These are phyloP conservation scores for Knufia petricola DNA, from an alignment of 2,329 filamentous ascomycete genomes.

Conservation along the genomic window DNA sequence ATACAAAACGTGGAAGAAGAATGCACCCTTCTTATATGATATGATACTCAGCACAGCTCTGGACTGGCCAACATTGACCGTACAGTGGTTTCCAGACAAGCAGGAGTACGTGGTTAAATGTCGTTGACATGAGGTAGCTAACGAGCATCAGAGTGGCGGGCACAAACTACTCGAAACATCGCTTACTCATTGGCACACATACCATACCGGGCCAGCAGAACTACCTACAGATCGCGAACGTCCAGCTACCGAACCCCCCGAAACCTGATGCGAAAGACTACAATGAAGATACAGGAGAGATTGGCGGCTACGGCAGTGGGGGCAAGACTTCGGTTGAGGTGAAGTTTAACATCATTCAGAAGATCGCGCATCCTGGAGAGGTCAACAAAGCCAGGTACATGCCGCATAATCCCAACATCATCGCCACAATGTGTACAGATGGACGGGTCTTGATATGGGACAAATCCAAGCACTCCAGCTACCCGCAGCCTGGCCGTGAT, in stretches of 20 bases:
- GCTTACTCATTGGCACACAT: conserved; percentile 86
- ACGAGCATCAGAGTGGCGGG: conserved; percentile 52
- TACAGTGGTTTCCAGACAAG: conserved; percentile 96
- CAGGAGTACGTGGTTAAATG: conserved; percentile 51
- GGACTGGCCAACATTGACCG: conserved; percentile 94
- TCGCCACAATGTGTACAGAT: conserved; percentile 84
- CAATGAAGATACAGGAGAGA: conserved; percentile 83
- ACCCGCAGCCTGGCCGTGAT: conserved; percentile 53
- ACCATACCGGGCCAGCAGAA: conserved; percentile 79
- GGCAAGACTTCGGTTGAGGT: conserved; percentile 61
- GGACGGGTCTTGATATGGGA: conserved; percentile 88
- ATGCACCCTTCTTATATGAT: conserved; percentile 95
- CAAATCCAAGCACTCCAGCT: conserved; percentile 79
- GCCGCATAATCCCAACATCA: conserved; percentile 92
- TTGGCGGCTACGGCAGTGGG: conserved; percentile 77
- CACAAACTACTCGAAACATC: conserved; percentile 79
- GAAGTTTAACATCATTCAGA: conserved; percentile 86
- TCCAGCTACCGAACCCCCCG: conserved; percentile 74
- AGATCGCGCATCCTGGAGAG: conserved; percentile 91
- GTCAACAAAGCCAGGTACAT: conserved; percentile 98
- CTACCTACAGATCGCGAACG: conserved; percentile 87
- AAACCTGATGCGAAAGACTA: conserved; percentile 71
- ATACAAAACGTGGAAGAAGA: conserved; percentile 99
- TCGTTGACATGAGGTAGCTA: conserved; percentile 7
- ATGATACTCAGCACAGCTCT: conserved; percentile 92